These are phyloP conservation scores for Calonectria ilicicola DNA, from an alignment of 2,329 filamentous ascomycete species.

Conservation along the genomic window DNA sequence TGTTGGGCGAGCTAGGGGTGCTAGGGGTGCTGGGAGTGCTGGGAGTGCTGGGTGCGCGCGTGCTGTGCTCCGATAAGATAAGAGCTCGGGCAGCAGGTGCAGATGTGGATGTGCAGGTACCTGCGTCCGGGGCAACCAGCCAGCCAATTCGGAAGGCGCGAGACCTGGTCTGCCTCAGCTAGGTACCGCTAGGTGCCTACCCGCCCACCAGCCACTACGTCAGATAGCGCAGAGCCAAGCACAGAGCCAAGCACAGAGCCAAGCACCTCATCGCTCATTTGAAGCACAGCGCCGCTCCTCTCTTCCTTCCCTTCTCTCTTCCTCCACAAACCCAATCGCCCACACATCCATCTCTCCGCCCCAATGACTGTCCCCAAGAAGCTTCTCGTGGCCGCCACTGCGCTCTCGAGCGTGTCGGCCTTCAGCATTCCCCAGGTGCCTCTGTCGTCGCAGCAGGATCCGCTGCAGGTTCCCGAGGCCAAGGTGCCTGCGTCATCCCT, in stretches of 20 bases:
- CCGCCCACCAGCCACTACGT: slow-evolving; percentile 5
- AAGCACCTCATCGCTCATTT: slow-evolving; percentile 19
- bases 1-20: too few species aligned
- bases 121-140: slow-evolving; percentile 17
- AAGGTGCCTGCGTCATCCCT: slow-evolving; percentile 23
- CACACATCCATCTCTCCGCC: background rate
- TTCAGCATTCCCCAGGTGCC: slow-evolving; percentile 39
- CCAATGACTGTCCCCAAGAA: slow-evolving; percentile 40
- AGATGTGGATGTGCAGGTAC: too few species aligned
- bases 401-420: slow-evolving; percentile 42
- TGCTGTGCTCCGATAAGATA: slow-evolving; percentile 11
- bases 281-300: slow-evolving; percentile 15
- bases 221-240: slow-evolving; percentile 8
- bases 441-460: background rate
- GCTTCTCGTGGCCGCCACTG: slow-evolving; percentile 41
- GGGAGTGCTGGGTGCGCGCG: background rate
- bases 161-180: background rate
- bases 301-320: slow-evolving; percentile 6
- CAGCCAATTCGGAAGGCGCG: background rate
- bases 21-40: too few species aligned
- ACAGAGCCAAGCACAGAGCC: background rate
- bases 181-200: background rate
- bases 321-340: background rate
- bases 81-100: slow-evolving; percentile 12
- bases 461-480: slow-evolving; percentile 17